Base-by-base conservation (phyloP, 768 basidiomycete species). In the Lactarius hengduanensis region DNA sequence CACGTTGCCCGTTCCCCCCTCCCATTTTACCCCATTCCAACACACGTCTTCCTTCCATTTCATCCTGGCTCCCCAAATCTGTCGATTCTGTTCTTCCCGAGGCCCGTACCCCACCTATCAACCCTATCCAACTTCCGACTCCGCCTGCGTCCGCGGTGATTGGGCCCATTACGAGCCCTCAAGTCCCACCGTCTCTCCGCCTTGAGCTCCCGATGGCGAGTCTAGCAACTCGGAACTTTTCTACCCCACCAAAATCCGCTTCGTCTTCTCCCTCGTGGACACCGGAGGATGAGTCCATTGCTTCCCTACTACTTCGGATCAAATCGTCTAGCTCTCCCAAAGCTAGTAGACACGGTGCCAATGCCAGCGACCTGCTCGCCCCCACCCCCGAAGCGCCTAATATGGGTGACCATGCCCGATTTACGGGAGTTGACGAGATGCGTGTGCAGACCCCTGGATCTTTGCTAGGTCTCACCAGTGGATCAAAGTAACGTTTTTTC, bases 381-480 rank as follows among this genome's bases (percentile, higher is more conserved):
- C 59, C 62, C 5, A 43, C 13, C 15, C 66, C 66, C 13, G 62
- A 9, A 18, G 53, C 8, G 22, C 58, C 62, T 22, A 18, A 26
- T 32, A 59, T 34, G 11, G 43, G 62, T 43, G 16, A 40, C 41
- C 55, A 26, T 20, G 7, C 58, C 40, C 62, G 36, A 47, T 40
- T 50, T 20, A 55, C 5, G 13, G 53, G 34, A 2, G 43, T 63
- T 16, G 66, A 59, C 55, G 69, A 59, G 15, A 64, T 57, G 32
- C 70, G 68, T 55, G 70, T 69, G 18, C 70, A 71, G 54, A 71
- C 70, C 18, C 70, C 70, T 18, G 68, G 64, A 56, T 69, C 70
- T 10, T 61, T 71, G 62, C 36, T 71, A 10, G 70, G 69, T 3
- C 62, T 70, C 8, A 68, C 55, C 15, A 45, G 50, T 58, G 59